phyloP scores from a whole-genome alignment of 129 eudicot genomes.

The Artemisia argyi region DNA sequence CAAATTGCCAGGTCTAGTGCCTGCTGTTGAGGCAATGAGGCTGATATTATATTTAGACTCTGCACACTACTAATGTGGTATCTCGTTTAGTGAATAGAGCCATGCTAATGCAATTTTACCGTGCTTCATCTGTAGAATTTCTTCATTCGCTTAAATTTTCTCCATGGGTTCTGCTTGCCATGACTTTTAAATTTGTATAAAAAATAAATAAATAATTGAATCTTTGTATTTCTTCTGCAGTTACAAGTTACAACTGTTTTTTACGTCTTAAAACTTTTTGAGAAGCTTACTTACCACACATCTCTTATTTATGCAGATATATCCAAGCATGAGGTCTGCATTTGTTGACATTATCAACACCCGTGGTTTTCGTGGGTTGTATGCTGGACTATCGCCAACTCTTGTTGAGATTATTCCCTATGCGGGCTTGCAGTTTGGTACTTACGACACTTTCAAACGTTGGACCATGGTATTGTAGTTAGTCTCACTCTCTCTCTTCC shows the following conservation, averaged over 20 bases:
- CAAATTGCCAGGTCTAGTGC: too few relatives aligned
- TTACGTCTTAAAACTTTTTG: too few relatives aligned
- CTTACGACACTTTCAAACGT: constrained; percentile 91
- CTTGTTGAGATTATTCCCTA: constrained; percentile 89
- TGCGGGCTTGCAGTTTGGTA: constrained; percentile 97
- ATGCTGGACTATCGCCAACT: constrained; percentile 89
- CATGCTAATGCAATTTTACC: background rate
- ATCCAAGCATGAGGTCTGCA: constrained; percentile 92
- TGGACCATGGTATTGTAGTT: constrained; percentile 69
- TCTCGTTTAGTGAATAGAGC: background rate
- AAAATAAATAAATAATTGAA: background rate
- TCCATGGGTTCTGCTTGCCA: background rate
- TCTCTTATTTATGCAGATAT: constrained; percentile 50
- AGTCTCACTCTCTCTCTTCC: background rate
- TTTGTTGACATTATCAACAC: constrained; percentile 51
- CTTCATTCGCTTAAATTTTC: background rate
- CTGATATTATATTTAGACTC: too few relatives aligned
- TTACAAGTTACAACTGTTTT: background rate
- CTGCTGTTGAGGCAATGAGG: too few relatives aligned
- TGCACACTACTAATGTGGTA: too few relatives aligned
- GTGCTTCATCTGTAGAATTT: constrained; percentile 8
- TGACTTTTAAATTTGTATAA: background rate
- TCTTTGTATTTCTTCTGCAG: background rate
- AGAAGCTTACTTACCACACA: background rate
- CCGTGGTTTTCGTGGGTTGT: constrained; percentile 86